phyloP scores from a whole-genome alignment of 345 rosid species.

The Corymbia maculata region DNA sequence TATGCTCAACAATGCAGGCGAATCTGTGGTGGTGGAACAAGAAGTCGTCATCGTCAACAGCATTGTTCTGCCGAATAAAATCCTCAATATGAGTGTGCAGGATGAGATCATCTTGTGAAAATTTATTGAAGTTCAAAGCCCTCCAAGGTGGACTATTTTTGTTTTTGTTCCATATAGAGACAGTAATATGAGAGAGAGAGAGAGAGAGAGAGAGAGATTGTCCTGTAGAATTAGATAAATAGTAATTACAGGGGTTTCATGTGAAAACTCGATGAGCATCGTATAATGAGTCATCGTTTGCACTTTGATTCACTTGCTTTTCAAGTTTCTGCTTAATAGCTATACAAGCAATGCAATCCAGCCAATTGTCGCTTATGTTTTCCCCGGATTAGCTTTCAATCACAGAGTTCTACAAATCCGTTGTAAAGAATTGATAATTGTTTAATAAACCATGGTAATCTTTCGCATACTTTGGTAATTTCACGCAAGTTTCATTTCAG shows the following conservation, averaged over 20 bases:
- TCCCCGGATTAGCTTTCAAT: not conserved
- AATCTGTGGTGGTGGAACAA: constrained; percentile 76
- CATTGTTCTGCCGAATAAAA: constrained; percentile 75
- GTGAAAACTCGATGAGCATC: not conserved
- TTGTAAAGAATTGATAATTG: not conserved
- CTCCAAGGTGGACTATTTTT: not conserved
- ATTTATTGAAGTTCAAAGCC: not conserved
- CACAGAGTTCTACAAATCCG: not conserved
- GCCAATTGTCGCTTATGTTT: not conserved
- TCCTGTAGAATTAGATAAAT: not conserved
- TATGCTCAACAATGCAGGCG: constrained; percentile 37
- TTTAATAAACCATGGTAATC: not conserved
- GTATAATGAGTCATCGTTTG: not conserved
- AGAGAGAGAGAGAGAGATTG: not conserved
- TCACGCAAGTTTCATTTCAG: not conserved
- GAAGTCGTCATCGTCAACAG: constrained; percentile 61
- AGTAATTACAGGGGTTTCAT: not conserved
- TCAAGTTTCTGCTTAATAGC: not conserved
- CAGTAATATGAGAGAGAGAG: not conserved
- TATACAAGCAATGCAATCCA: not conserved
- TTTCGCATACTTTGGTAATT: not conserved
- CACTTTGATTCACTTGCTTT: not conserved
- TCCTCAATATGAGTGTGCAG: constrained; percentile 50
- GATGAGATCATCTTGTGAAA: constrained; percentile 63
- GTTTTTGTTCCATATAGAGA: not conserved